phyloP scores from a whole-genome alignment of 108 stramenopile genomes.

The Nitzschia sp. region DNA sequence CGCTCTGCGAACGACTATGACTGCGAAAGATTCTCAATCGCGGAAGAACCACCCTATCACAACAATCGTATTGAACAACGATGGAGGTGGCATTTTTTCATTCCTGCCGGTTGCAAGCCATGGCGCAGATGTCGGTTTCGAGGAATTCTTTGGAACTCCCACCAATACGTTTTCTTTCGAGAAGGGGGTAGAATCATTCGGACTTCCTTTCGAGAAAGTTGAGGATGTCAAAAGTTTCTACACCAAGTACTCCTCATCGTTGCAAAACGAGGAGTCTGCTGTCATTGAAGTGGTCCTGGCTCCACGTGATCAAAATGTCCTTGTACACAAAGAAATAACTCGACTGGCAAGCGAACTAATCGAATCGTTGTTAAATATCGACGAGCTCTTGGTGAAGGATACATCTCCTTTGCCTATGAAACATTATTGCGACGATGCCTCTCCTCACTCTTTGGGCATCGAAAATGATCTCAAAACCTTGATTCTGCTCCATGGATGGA shows the following conservation, averaged over 20 bases:
- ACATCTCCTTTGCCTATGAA: constrained; percentile 5
- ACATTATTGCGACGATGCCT: background rate
- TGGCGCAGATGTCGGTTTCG: constrained; percentile 81
- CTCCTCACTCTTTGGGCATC: constrained; percentile 1
- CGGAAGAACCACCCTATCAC: constrained; percentile 53
- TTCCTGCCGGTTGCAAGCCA: constrained; percentile 94
- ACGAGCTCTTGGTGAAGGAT: background rate
- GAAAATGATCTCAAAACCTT: constrained; percentile 45
- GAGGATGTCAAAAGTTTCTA: constrained; percentile 42
- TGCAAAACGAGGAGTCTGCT: constrained; percentile 15
- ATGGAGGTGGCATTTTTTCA: constrained; percentile 93
- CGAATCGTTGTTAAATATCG: background rate
- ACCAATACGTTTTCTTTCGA: constrained; percentile 76
- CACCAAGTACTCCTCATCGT: constrained; percentile 30
- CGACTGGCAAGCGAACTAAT: constrained; percentile 33
- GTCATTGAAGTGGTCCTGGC: constrained; percentile 72
- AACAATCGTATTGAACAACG: constrained; percentile 86
- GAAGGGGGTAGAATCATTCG: constrained; percentile 65
- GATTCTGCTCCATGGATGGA: constrained; percentile 84
- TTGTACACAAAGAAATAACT: constrained; percentile 65
- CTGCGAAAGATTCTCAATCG: constrained; percentile 24
- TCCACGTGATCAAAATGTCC: constrained; percentile 59
- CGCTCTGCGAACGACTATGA: constrained; percentile 35
- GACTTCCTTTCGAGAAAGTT: constrained; percentile 47
- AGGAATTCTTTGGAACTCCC: constrained; percentile 90